Percentiles rank a stretch among this genome's conserved stretches.
These are phyloP conservation scores for Ophiosphaerella herpotricha DNA, from an alignment of 2,329 filamentous ascomycete genomes.

Conservation along the genomic window DNA sequence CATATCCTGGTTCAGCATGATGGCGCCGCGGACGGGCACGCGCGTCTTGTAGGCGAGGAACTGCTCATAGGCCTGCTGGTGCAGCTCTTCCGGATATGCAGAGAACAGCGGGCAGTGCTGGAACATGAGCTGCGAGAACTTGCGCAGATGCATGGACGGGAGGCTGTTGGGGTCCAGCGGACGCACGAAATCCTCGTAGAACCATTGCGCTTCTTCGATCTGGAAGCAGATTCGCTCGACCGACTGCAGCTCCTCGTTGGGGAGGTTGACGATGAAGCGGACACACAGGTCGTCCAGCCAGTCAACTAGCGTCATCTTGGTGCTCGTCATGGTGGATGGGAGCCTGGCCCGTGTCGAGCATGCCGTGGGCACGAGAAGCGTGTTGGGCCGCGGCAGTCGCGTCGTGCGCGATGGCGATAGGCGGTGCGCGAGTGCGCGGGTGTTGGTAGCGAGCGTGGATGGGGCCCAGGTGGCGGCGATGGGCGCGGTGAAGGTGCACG, in stretches of 20 bases:
- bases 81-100: slow-evolving; percentile 75
- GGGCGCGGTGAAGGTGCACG: slow-evolving; percentile 22
- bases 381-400: slow-evolving; percentile 9
- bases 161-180: slow-evolving; percentile 79
- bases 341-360: slow-evolving; percentile 61
- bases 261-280: slow-evolving; percentile 97
- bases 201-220: slow-evolving; percentile 99
- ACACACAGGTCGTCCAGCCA: slow-evolving; percentile 98
- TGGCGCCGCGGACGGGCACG: slow-evolving; percentile 91
- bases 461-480: slow-evolving; percentile 12
- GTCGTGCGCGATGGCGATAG: background rate
- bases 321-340: slow-evolving; percentile 64
- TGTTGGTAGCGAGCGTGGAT: slow-evolving; percentile 1
- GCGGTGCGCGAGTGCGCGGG: slow-evolving; percentile 2
- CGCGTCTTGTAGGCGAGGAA: slow-evolving; percentile 94
- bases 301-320: slow-evolving; percentile 86
- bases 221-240: slow-evolving; percentile 97
- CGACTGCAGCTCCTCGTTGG: slow-evolving; percentile 84
- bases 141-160: slow-evolving; percentile 81
- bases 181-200: slow-evolving; percentile 98
- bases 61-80: slow-evolving; percentile 83
- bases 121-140: slow-evolving; percentile 89
- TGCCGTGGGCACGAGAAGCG: slow-evolving; percentile 52
- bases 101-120: slow-evolving; percentile 90
- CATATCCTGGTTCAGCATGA: slow-evolving; percentile 92